phyloP scores from a whole-genome alignment of 2,329 filamentous ascomycete genomes.

The Colletotrichum cereale region DNA sequence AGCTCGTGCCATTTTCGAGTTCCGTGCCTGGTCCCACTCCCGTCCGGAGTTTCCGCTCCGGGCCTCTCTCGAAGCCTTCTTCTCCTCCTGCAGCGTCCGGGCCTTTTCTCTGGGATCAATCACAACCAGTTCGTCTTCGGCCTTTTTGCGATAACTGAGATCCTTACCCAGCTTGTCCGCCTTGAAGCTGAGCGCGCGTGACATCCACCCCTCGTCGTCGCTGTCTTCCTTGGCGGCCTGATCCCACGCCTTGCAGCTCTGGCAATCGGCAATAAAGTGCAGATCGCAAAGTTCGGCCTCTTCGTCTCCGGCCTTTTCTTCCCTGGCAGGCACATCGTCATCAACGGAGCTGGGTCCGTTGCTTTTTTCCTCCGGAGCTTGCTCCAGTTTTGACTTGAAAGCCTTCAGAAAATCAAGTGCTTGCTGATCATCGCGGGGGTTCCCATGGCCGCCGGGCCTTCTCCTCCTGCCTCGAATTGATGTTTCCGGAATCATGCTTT shows the following conservation, averaged over 20 bases:
- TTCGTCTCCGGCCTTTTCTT: constrained; percentile 63
- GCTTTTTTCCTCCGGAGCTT: constrained; percentile 57
- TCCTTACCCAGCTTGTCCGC: constrained; percentile 94
- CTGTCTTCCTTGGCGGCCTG: constrained; percentile 69
- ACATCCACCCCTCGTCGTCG: constrained; percentile 83
- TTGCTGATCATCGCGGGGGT: constrained; percentile 70
- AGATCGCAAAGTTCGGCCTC: constrained; percentile 88
- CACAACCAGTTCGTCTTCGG: constrained; percentile 90
- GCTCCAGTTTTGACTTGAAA: constrained; percentile 83
- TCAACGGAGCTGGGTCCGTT: constrained; percentile 39
- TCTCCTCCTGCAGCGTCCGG: constrained; percentile 76
- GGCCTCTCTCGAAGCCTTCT: constrained; percentile 69
- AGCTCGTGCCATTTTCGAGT: constrained; percentile 67
- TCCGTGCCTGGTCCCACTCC: constrained; percentile 70
- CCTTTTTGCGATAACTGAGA: constrained; percentile 88
- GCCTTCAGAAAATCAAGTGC: constrained; percentile 79
- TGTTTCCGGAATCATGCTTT: constrained; percentile 80
- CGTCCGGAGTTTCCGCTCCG: constrained; percentile 64
- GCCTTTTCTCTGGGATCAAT: constrained; percentile 92
- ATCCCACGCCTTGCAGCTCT: constrained; percentile 91
- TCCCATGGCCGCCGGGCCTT: constrained; percentile 67
- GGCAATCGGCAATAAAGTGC: constrained; percentile 95
- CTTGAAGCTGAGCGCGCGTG: constrained; percentile 85
- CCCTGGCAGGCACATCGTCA: constrained; percentile 45
- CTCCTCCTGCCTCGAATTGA: constrained; percentile 79